Evolutionary conservation across 2,329 filamentous ascomycete species (phyloP), one percentile per base, ranked within the genome.

Genomic region (Escovopsis sp.): DNA sequence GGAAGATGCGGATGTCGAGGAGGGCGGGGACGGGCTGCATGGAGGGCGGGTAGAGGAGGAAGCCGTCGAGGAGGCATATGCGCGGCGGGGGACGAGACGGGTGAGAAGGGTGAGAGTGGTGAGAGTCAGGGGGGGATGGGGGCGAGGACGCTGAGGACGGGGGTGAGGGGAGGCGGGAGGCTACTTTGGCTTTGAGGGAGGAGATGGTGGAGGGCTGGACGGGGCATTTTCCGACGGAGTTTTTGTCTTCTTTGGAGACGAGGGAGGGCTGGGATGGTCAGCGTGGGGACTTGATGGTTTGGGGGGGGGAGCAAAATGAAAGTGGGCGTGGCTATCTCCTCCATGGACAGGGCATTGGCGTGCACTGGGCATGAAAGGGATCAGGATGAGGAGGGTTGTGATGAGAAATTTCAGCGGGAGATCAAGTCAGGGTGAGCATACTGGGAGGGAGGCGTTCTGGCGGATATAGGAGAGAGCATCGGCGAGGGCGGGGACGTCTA

Each of bases 31-130:
- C 63, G 54, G 73, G 66, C 8, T 66, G 64, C 53, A 76, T 64
- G 14, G 60, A 58, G 1, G 63, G 66, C 0, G 79, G 74, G 62
- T 83, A 95, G 1, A 96, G 72, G 1, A 96, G 68, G 57, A 96
- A 95, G 0, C 89, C 89, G 54, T 96, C 89, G 2, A 95, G 70
- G 43, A 96, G 68, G 46, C 79, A 88, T 24, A 91, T 63, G 66
- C 0, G 79, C 74, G 62, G 83, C 89, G 54, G 96, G 89, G 2
- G 95, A n/a, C n/a, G n/a, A n/a, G n/a, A n/a, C n/a, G n/a, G 70
- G 43, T 96, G 68, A 45, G 78, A 88, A 24, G 91, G 63, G 0
- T 65, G 65, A 0, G 68, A 58, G 12, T 37, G 10, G 5, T 46
- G 48, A 15, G 14, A 43, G 29, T 66, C 53, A 24, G 67, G 61